A percentile compares a stretch with the other conserved stretches of the same genome.
phyloP scores from a whole-genome alignment of 768 basidiomycete species.

The Russula earlei region DNA sequence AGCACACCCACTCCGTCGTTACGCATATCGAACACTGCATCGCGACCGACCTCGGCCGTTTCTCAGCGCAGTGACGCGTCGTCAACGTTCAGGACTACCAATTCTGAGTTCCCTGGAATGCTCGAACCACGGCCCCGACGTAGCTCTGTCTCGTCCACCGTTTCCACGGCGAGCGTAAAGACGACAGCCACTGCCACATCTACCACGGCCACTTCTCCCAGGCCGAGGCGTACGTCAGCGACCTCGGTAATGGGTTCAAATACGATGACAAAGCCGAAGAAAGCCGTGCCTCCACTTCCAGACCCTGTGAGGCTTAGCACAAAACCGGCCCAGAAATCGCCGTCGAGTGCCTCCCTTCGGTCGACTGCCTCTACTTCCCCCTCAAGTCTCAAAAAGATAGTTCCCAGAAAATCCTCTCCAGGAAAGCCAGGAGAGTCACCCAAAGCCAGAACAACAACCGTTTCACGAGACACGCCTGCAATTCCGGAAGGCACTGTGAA shows the following conservation, averaged over 20 bases:
- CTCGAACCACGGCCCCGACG: constrained; percentile 26
- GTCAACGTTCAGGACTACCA: constrained; percentile 39
- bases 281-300: constrained; percentile 12
- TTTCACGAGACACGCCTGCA: background rate
- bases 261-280: constrained; percentile 11
- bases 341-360: constrained; percentile 17
- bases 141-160: constrained; percentile 27
- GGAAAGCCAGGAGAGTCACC: constrained; percentile 8
- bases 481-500: background rate
- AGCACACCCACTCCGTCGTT: constrained; percentile 17
- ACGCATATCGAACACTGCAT: constrained; percentile 15
- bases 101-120: constrained; percentile 29
- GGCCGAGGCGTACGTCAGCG: constrained; percentile 14
- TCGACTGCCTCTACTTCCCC: constrained; percentile 19
- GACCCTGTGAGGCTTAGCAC: constrained; percentile 7
- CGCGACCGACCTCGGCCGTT: constrained; percentile 22
- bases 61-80: constrained; percentile 31
- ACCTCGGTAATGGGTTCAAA: constrained; percentile 16
- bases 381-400: constrained; percentile 17
- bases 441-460: background rate
- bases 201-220: constrained; percentile 10
- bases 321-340: background rate
- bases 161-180: constrained; percentile 26
- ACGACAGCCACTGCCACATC: constrained; percentile 24
- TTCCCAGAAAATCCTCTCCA: constrained; percentile 10